Base-by-base conservation (phyloP, 2,329 filamentous ascomycete genomes). In the Ophiostoma ulmi region DNA sequence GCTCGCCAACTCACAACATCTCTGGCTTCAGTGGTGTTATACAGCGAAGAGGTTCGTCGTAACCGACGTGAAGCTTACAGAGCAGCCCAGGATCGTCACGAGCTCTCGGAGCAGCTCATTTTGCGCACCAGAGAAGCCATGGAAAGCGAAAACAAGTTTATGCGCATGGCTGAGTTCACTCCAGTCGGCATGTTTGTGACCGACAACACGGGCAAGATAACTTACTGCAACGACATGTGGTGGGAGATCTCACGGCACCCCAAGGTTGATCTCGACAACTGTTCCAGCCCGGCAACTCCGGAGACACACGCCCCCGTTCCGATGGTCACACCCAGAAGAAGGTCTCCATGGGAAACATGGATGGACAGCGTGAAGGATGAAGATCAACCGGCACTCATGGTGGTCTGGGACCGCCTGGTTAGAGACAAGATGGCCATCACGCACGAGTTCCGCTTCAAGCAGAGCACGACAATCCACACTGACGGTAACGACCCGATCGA, bases 161-260 rank as follows among this genome's bases (percentile, higher is more conserved):
- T 91, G 0, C 85, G 91, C 64, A 93, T 95, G 90, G 91, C 92
- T 2, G 91, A 94, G 76, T 92, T 93, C 73, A 90, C 91, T 0
- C 92, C 92, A 0, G 91, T 94, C 1, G 92, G 92, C 38, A 90
- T 96, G 81, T 94, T 94, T 77, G 94, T 95, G 74, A 90, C 91
- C n/a, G 86, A 93, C 76, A 84, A 86, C 0, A 79, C 83, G 58
- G 92, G 92, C 3, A 82, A 85, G 35, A 91, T 95, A 75, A 91
- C 86, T 11, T 95, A 92, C 77, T 91, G 89, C 77, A 96, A 96
- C 77, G 90, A 94, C 73, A 91, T 90, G 77, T 95, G 87, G 86
- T 88, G 85, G 85, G 83, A 87, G 73, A 91, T 93, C 44, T 90
- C 90, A 0, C 83, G 89, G 44, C 88, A 91, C 70, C 86, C 87